A percentile compares a stretch with the other conserved stretches of the same genome.
These are phyloP conservation scores for Cotoneaster glaucophyllus DNA, from an alignment of 306 rosid genomes.

Conservation along the genomic window DNA sequence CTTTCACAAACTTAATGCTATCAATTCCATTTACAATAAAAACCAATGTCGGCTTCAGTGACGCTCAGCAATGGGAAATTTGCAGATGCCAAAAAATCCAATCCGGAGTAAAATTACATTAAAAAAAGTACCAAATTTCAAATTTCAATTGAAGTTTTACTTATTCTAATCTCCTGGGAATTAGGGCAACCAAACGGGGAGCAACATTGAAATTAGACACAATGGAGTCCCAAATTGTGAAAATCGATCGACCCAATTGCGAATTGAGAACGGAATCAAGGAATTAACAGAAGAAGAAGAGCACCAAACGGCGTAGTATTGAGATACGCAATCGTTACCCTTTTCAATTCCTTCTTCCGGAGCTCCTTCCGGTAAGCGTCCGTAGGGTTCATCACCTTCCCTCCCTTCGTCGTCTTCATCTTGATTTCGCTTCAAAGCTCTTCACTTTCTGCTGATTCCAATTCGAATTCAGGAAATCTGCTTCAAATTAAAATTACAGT, in stretches of 20 bases:
- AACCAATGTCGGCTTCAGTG: neutral
- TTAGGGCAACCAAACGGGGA: neutral
- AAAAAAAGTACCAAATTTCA: neutral
- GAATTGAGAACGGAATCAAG: neutral
- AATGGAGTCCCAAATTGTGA: neutral
- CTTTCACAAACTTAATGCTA: neutral
- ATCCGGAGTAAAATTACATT: neutral
- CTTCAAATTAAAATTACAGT: neutral
- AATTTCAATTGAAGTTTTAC: neutral
- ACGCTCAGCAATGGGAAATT: neutral
- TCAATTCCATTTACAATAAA: neutral
- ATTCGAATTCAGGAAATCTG: neutral
- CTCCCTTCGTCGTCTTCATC: constrained; percentile 97
- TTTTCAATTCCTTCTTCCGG: constrained; percentile 88
- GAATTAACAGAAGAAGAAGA: neutral
- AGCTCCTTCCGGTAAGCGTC: constrained; percentile 95
- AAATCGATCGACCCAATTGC: neutral
- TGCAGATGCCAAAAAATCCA: neutral
- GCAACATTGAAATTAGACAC: neutral
- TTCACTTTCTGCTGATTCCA: neutral
- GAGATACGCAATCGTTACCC: constrained; percentile 37
- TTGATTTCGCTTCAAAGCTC: constrained; percentile 1
- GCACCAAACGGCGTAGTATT: neutral
- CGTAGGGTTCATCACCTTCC: constrained; percentile 96
- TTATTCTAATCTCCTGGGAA: neutral